Conservation (phyloP, 306 rosid species). For the Mucuna pruriens region DNA sequence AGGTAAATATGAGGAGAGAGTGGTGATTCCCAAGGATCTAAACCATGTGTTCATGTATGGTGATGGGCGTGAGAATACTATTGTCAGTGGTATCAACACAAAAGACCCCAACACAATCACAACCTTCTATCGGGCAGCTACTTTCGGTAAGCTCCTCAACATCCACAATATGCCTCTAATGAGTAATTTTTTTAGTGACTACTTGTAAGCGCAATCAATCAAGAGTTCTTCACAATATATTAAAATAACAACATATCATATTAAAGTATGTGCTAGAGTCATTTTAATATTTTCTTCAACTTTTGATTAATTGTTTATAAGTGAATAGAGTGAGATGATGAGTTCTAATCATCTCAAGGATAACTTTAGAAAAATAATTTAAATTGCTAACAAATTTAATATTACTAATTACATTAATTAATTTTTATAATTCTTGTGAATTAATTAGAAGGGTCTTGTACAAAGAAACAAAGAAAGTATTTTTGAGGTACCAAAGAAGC, state of each 20-base stretch:
- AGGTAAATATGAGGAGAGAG: constrained; percentile 37
- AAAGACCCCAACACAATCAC: background rate
- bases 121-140: constrained; percentile 26
- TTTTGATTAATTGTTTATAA: no score
- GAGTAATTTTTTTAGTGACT: background rate
- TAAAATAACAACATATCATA: background rate
- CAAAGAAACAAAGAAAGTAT: no score
- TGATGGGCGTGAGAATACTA: constrained; percentile 33
- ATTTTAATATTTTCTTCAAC: background rate
- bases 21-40: constrained; percentile 38
- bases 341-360: no score
- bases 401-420: no score
- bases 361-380: no score
- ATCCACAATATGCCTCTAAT: background rate
- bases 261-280: background rate
- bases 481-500: background rate
- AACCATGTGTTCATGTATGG: constrained; percentile 41
- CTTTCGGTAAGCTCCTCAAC: constrained; percentile 38
- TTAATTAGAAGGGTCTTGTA: no score
- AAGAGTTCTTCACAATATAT: background rate
- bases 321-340: no score
- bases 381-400: no score
- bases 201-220: background rate
- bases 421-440: no score
- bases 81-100: constrained; percentile 29